phyloP scores from a whole-genome alignment of 352 stramenopile genomes.

The Phytopythium vexans region DNA sequence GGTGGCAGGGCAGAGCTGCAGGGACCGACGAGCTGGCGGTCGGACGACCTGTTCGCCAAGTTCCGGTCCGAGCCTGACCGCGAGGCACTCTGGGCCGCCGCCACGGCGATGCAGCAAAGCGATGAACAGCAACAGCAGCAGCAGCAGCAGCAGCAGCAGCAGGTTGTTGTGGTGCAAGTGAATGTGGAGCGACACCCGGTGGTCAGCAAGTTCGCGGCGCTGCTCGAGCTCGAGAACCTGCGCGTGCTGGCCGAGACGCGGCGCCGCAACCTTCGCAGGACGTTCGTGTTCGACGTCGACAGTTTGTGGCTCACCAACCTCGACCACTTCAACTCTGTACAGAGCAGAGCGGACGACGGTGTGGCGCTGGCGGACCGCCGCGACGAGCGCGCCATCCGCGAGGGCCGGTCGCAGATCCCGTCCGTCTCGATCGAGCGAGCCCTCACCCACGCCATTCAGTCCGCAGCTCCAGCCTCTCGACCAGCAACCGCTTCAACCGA shows the following conservation, averaged over 20 bases:
- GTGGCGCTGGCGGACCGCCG: slow-evolving; percentile 32
- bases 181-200: slow-evolving; percentile 70
- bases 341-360: neutral
- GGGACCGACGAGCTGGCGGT: slow-evolving; percentile 77
- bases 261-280: slow-evolving; percentile 69
- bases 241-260: slow-evolving; percentile 54
- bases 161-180: slow-evolving; percentile 39
- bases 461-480: neutral
- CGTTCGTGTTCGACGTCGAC: slow-evolving; percentile 88
- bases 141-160: slow-evolving; percentile 29
- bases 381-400: slow-evolving; percentile 53
- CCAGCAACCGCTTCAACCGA: no score
- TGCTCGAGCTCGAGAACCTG: slow-evolving; percentile 74
- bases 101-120: slow-evolving; percentile 23
- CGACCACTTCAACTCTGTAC: slow-evolving; percentile 67
- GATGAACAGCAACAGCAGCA: slow-evolving; percentile 21
- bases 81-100: slow-evolving; percentile 55
- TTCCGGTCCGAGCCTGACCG: slow-evolving; percentile 74
- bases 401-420: slow-evolving; percentile 78
- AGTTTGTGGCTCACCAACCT: slow-evolving; percentile 91
- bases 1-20: slow-evolving; percentile 52
- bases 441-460: slow-evolving; percentile 17
- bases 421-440: slow-evolving; percentile 60
- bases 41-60: slow-evolving; percentile 75
- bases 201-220: slow-evolving; percentile 46